Conservation (phyloP, 345 rosid genomes). For the Lepidium aucheri region DNA sequence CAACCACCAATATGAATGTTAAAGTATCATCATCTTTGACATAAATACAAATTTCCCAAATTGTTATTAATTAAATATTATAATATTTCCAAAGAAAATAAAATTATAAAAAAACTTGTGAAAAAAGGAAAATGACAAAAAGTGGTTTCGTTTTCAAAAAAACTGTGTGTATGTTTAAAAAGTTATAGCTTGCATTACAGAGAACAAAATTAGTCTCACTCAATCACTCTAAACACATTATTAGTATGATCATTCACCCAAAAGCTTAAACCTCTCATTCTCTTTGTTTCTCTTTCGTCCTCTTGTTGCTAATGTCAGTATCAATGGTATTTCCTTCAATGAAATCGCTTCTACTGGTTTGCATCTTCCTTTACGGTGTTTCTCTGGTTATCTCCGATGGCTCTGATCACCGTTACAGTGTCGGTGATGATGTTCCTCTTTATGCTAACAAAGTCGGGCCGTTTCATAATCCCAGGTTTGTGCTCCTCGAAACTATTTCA, state of each 20-base stretch:
- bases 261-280: slow-evolving; percentile 11
- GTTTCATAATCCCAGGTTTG: slow-evolving; percentile 57
- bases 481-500: background rate
- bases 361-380: slow-evolving; percentile 12
- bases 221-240: background rate
- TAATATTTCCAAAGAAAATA: background rate
- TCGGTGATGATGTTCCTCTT: slow-evolving; percentile 47
- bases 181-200: background rate
- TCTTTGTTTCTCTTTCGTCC: background rate
- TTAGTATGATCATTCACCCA: background rate
- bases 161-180: background rate
- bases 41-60: background rate
- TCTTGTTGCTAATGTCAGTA: background rate
- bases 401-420: slow-evolving; percentile 50
- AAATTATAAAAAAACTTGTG: background rate
- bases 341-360: background rate
- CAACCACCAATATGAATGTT: background rate
- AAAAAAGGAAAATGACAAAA: background rate
- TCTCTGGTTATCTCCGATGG: slow-evolving; percentile 31
- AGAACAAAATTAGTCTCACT: background rate
- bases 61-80: background rate
- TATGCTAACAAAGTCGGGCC: slow-evolving; percentile 66
- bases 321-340: background rate
- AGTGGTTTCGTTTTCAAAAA: background rate
- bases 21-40: background rate